Evolutionary conservation across 2,329 filamentous ascomycete species (phyloP).

Genomic region (Trichoderma sp.): DNA sequence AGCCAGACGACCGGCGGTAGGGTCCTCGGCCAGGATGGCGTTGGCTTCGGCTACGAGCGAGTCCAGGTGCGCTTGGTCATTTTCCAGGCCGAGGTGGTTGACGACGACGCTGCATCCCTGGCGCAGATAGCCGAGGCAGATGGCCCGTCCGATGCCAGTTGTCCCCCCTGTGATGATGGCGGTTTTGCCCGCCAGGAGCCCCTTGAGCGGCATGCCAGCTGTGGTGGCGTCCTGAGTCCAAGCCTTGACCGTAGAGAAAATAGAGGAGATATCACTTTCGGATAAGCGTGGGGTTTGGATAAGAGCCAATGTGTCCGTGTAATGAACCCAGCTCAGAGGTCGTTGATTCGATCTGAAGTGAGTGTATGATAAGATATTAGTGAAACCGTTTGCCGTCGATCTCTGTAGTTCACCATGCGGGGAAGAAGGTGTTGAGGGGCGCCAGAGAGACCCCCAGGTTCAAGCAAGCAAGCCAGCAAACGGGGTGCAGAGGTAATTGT

Average conservation of each 20-base stretch:
- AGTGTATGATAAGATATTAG: background rate
- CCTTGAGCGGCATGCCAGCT: slow-evolving; percentile 47
- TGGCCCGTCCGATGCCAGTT: slow-evolving; percentile 85
- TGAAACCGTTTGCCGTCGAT: background rate
- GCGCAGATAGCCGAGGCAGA: slow-evolving; percentile 74
- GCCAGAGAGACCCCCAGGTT: background rate
- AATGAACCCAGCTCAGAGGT: background rate
- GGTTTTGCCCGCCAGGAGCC: slow-evolving; percentile 71
- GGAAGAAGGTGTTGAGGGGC: background rate
- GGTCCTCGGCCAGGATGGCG: slow-evolving; percentile 48
- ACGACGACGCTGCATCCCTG: slow-evolving; percentile 79
- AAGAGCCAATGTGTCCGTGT: background rate
- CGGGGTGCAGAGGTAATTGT: background rate
- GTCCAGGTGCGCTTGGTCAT: slow-evolving; percentile 54
- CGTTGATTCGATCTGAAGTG: background rate
- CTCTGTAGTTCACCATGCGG: background rate
- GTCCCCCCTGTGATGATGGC: slow-evolving; percentile 86
- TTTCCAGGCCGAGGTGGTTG: slow-evolving; percentile 70
- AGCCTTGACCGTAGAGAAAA: background rate
- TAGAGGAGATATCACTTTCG: background rate
- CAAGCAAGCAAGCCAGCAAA: background rate
- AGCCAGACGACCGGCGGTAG: slow-evolving; percentile 59
- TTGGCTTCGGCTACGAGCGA: slow-evolving; percentile 57
- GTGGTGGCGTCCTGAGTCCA: background rate
- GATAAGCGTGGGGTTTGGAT: background rate